These are phyloP conservation scores for Dioszegia crocea DNA, from an alignment of 768 basidiomycete genomes.

Conservation along the genomic window DNA sequence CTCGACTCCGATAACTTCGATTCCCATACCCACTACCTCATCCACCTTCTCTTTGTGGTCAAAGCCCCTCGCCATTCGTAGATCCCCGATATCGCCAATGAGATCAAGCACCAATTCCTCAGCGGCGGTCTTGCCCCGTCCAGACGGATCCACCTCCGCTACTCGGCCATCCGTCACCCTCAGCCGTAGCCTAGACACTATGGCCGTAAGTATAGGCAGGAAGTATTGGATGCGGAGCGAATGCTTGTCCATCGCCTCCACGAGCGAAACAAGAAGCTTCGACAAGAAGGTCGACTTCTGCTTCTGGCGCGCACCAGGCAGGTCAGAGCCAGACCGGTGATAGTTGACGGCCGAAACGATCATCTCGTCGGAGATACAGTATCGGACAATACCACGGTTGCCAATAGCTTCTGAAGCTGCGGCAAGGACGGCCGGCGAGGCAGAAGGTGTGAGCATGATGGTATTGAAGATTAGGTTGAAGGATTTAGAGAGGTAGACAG, in stretches of 20 bases:
- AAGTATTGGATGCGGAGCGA: constrained; percentile 75
- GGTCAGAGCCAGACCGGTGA: constrained; percentile 52
- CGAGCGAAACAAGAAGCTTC: constrained; percentile 62
- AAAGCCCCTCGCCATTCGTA: constrained; percentile 74
- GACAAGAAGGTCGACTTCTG: constrained; percentile 59
- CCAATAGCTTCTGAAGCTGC: constrained; percentile 45
- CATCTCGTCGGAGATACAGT: constrained; percentile 66
- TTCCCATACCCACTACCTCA: constrained; percentile 68
- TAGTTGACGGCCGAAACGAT: constrained; percentile 52
- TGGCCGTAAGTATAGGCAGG: constrained; percentile 65
- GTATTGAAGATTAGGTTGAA: constrained; percentile 46
- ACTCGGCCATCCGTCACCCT: constrained; percentile 49
- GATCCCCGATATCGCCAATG: constrained; percentile 66
- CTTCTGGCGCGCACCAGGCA: constrained; percentile 53
- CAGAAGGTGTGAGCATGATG: constrained; percentile 35
- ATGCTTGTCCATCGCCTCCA: constrained; percentile 66
- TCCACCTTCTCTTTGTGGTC: constrained; percentile 88
- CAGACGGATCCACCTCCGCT: constrained; percentile 46
- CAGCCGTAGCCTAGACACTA: constrained; percentile 62
- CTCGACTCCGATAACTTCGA: constrained; percentile 80
- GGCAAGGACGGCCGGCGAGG: constrained; percentile 27
- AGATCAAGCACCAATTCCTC: constrained; percentile 67
- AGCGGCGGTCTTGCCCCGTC: constrained; percentile 57
- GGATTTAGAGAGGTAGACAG: constrained; percentile 40
- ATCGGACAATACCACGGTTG: constrained; percentile 55